Evolutionary conservation across 306 rosid species (phyloP).

Genomic region (Canavalia gladiata): DNA sequence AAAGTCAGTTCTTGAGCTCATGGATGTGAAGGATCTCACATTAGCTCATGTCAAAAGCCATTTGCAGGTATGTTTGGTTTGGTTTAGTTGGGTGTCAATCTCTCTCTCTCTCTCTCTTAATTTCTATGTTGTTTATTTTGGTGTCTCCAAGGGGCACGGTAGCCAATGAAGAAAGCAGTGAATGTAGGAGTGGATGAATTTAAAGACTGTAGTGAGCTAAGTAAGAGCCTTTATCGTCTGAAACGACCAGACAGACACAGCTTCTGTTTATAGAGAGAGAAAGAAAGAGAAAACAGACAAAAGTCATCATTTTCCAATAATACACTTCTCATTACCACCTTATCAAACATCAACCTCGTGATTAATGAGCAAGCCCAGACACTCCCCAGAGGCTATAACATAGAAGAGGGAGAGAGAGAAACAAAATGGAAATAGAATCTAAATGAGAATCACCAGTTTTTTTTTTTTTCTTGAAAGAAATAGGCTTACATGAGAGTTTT

Average conservation of each 20-base stretch:
- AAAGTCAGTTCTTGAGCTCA: slow-evolving; percentile 94
- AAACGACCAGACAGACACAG: slow-evolving; percentile 55
- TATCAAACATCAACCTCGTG: slow-evolving; percentile 79
- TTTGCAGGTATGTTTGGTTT: slow-evolving; percentile 72
- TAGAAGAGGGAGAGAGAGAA: slow-evolving; percentile 7
- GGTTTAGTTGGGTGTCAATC: background rate
- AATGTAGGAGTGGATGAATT: slow-evolving; percentile 55
- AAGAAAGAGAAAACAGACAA: slow-evolving; percentile 54
- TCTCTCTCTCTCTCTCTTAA: slow-evolving; percentile 10
- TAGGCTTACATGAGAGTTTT: too few relatives aligned
- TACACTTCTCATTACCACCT: slow-evolving; percentile 55
- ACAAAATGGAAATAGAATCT: slow-evolving; percentile 38
- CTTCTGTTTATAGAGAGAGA: slow-evolving; percentile 50
- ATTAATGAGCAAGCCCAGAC: slow-evolving; percentile 63
- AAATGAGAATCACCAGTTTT: slow-evolving; percentile 15
- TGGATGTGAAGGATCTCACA: slow-evolving; percentile 98
- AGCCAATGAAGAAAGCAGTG: slow-evolving; percentile 60
- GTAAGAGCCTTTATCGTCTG: slow-evolving; percentile 58
- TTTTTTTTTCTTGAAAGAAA: background rate
- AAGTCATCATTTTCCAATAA: slow-evolving; percentile 83
- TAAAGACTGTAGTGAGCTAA: slow-evolving; percentile 47
- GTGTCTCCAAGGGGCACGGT: slow-evolving; percentile 53
- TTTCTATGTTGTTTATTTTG: background rate
- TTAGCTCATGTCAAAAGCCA: slow-evolving; percentile 98
- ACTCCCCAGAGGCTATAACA: slow-evolving; percentile 34